Conservation (phyloP, 306 rosid species). For the Rosa lucieae region DNA sequence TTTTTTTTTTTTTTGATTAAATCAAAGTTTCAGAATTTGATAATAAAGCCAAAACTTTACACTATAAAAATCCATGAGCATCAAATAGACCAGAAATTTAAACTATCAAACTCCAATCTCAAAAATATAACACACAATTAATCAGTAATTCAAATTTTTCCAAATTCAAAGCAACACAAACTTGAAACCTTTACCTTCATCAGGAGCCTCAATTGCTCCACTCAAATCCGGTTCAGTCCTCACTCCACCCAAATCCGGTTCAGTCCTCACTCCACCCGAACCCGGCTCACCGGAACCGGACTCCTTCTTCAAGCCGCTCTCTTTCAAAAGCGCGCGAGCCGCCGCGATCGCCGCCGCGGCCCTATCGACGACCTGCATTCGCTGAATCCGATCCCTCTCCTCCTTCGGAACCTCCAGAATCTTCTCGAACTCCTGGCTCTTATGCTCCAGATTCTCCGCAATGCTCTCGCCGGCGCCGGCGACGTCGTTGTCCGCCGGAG, state of each 20-base stretch:
- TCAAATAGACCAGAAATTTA: background rate
- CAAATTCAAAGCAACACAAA: background rate
- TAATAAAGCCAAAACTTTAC: background rate
- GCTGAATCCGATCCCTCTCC: slow-evolving; percentile 76
- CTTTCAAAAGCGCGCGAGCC: slow-evolving; percentile 52
- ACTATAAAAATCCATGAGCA: background rate
- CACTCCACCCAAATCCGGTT: background rate
- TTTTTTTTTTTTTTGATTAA: no score
- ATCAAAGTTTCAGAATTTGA: background rate
- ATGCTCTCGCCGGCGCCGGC: slow-evolving; percentile 11
- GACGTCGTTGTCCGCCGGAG: background rate
- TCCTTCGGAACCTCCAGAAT: slow-evolving; percentile 68
- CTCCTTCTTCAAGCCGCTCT: slow-evolving; percentile 18
- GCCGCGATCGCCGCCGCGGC: slow-evolving; percentile 92
- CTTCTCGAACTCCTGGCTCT: slow-evolving; percentile 68
- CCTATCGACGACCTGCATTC: slow-evolving; percentile 86
- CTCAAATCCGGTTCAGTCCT: background rate
- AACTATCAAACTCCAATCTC: background rate
- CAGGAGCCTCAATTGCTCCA: background rate
- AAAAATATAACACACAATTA: background rate
- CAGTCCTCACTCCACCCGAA: background rate
- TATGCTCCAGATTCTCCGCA: slow-evolving; percentile 48
- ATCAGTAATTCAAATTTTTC: background rate
- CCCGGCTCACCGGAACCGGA: slow-evolving; percentile 2
- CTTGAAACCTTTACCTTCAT: background rate